Conservation (phyloP, 805 yeast species). For the Myxozyma udenii region DNA sequence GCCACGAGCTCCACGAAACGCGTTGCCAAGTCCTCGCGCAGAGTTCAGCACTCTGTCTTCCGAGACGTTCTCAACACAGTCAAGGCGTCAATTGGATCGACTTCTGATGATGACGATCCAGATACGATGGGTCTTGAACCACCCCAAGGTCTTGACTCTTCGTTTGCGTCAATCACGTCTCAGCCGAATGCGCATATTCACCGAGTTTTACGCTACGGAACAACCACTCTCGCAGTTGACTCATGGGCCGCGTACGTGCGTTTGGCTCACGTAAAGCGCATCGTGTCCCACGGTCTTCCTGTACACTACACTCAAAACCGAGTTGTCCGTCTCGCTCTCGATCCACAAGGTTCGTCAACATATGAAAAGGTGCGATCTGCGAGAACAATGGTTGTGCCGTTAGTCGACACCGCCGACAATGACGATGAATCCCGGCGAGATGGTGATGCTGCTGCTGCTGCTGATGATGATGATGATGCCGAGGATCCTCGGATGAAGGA, state of each 20-base stretch:
- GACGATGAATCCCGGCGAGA: no score
- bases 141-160: slow-evolving; percentile 16
- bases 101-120: slow-evolving; percentile 2
- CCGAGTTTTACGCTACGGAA: slow-evolving; percentile 28
- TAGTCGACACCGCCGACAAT: slow-evolving; percentile 6
- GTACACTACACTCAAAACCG: slow-evolving; percentile 30
- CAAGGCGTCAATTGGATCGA: slow-evolving; percentile 9
- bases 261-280: slow-evolving; percentile 23
- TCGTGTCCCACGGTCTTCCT: slow-evolving; percentile 30
- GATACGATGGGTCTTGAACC: slow-evolving; percentile 12
- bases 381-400: slow-evolving; percentile 1
- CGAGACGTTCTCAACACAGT: slow-evolving; percentile 32
- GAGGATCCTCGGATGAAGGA: slow-evolving; percentile 8
- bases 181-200: slow-evolving; percentile 16
- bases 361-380: slow-evolving; percentile 11
- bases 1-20: slow-evolving; percentile 30
- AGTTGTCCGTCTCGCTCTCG: slow-evolving; percentile 20
- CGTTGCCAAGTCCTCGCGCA: slow-evolving; percentile 30
- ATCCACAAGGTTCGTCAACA: slow-evolving; percentile 15
- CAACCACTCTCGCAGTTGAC: slow-evolving; percentile 18
- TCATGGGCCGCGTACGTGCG: slow-evolving; percentile 30
- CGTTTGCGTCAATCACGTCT: slow-evolving; percentile 1
- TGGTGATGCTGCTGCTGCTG: background rate
- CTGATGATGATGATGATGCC: background rate
- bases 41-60: slow-evolving; percentile 30